These are phyloP conservation scores for Kockiozyma suomiensis DNA, from an alignment of 805 yeast genomes.

Conservation along the genomic window DNA sequence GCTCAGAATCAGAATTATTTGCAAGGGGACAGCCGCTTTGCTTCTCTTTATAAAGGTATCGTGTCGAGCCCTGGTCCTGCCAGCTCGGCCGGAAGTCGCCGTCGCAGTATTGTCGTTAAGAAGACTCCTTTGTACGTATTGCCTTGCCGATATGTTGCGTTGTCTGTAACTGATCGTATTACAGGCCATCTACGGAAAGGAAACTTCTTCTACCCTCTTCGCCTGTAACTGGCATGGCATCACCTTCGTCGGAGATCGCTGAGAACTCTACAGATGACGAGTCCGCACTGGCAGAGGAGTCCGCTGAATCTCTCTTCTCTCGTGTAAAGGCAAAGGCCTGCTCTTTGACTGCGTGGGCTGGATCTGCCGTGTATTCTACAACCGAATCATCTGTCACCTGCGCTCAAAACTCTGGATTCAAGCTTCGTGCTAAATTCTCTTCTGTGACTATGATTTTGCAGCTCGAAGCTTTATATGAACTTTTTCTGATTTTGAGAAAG, in stretches of 20 bases:
- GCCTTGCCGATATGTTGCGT: too few species aligned
- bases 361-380: background rate
- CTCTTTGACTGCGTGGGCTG: background rate
- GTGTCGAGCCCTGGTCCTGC: constrained; percentile 8
- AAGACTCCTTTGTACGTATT: constrained; percentile 4
- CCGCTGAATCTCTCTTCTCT: background rate
- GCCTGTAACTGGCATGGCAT: background rate
- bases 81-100: constrained; percentile 11
- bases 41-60: constrained; percentile 26
- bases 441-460: constrained; percentile 14
- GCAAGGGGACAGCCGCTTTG: constrained; percentile 33
- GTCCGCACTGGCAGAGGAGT: background rate
- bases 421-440: constrained; percentile 23
- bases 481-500: constrained; percentile 5
- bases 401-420: constrained; percentile 5
- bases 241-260: background rate
- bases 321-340: background rate
- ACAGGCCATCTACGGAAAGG: background rate
- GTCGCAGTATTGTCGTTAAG: constrained; percentile 14
- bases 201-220: background rate
- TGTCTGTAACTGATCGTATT: background rate
- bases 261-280: background rate
- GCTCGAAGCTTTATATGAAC: constrained; percentile 11
- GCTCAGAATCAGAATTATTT: constrained; percentile 27
- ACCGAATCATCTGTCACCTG: background rate